phyloP scores from a whole-genome alignment of 805 yeast genomes.

The Ogataea salicorniae region DNA sequence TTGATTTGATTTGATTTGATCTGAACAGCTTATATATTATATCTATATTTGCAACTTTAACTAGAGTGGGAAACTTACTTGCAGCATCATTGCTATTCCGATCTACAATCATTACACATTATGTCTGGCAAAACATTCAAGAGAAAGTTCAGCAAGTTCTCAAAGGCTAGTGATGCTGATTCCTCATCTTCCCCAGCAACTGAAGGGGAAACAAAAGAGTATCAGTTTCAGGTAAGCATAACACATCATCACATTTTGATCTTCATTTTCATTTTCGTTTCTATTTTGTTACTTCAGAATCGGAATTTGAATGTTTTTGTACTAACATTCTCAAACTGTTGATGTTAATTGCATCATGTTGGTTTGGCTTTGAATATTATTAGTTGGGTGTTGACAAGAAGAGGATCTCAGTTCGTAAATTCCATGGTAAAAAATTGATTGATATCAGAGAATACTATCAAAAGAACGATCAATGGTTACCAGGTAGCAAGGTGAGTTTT shows the following conservation, averaged over 20 bases:
- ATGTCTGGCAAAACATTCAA: slow-evolving; percentile 5
- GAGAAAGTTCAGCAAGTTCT: slow-evolving; percentile 4
- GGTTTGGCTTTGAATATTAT: no score
- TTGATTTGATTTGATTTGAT: no score
- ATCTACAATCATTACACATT: neutral
- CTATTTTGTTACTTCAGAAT: no score
- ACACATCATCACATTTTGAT: neutral
- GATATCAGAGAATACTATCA: slow-evolving; percentile 85
- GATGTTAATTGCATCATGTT: neutral
- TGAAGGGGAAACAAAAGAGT: slow-evolving; percentile 3
- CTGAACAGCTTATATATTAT: no score
- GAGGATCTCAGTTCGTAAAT: slow-evolving; percentile 67
- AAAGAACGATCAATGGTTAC: slow-evolving; percentile 51
- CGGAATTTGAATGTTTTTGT: slow-evolving; percentile 2
- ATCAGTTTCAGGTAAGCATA: slow-evolving; percentile 18
- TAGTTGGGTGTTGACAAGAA: slow-evolving; percentile 45
- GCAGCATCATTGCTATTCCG: neutral
- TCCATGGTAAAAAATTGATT: slow-evolving; percentile 59
- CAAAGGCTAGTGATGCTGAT: neutral
- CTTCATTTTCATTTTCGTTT: no score
- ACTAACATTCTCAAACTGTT: neutral
- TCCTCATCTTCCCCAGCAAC: neutral
- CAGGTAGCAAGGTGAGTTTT: slow-evolving; percentile 64
- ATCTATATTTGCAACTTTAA: no score
- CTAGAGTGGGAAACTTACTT: neutral